Evolutionary conservation across 257 asterid species (phyloP), one percentile per base, ranked within the genome.

Genomic region (Nicotiana otophora): DNA sequence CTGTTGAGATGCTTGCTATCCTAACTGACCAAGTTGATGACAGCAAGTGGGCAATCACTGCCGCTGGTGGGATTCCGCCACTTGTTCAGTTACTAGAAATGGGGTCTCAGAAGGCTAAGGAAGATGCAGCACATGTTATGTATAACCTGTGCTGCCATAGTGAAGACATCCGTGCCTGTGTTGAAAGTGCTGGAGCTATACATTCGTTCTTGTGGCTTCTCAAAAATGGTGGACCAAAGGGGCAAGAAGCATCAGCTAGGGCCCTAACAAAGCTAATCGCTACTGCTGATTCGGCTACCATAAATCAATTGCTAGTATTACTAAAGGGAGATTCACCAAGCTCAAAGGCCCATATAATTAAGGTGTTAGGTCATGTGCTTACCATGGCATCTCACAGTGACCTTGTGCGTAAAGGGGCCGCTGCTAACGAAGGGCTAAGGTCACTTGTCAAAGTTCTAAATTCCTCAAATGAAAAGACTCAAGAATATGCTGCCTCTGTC

Each of bases 1-100:
- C 94, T 53, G 98, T 91, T 79, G 91, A 87, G 87, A 85, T 94
- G 92, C 93, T 94, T 64, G 90, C 90, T 39, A 93, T 94, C 83
- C 92, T 94, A 78, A 92, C 90, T 10, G 91, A 92, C 87, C 94
- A 92, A 86, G 92, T 87, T 84, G 97, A 93, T 80, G 98, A 94
- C 89, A 91, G 98, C 95, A 94, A 92, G 87, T 94, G 98, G 97
- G 98, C 98, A 69, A 91, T 94, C 84, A 94, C 98, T 60, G 97
- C 97, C 26, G 97, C 98, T 62, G 98, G 98, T 74, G 97, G 98
- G 81, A 93, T 94, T 86, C 98, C 98, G 3, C 97, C 97, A 28
- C 97, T 94, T 60, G 97, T 94, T 81, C 94, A 89, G 55, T 83
- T 94, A 85, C 74, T 94, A 69, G 96, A 94, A 88, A 85, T 64